phyloP scores from a whole-genome alignment of 805 yeast genomes.

The Kazachstania africana region DNA sequence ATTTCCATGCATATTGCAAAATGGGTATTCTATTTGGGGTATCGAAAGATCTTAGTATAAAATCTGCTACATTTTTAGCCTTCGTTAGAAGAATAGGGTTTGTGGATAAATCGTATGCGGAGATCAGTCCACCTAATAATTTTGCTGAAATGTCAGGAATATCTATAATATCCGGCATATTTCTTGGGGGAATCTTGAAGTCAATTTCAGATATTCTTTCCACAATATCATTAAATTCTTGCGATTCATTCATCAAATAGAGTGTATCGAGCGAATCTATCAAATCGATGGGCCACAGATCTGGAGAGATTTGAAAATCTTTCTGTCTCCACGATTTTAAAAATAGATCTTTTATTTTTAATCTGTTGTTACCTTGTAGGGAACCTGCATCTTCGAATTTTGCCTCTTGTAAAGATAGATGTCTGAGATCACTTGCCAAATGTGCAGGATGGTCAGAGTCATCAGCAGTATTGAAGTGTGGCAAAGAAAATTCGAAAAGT shows the following conservation, averaged over 20 bases:
- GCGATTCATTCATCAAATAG: conserved; percentile 32
- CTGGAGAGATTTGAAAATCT: background rate
- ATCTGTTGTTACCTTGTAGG: conserved; percentile 4
- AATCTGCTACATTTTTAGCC: conserved; percentile 37
- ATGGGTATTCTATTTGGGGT: conserved; percentile 48
- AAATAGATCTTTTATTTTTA: conserved; percentile 28
- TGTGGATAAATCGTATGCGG: conserved; percentile 39
- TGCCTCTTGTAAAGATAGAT: background rate
- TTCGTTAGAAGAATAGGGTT: conserved; percentile 25
- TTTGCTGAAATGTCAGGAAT: conserved; percentile 32
- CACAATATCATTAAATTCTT: conserved; percentile 31
- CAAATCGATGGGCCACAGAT: conserved; percentile 35
- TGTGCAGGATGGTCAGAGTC: background rate
- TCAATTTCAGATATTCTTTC: conserved; percentile 28
- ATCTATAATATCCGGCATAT: conserved; percentile 39
- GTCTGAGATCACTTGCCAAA: background rate
- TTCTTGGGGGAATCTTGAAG: conserved; percentile 30
- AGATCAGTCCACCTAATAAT: conserved; percentile 40
- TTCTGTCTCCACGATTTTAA: conserved; percentile 31
- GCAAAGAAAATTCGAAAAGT: conserved; percentile 16
- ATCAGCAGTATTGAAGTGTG: conserved; percentile 1
- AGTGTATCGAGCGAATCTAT: conserved; percentile 44
- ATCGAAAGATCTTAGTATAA: conserved; percentile 43
- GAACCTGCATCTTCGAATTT: background rate
- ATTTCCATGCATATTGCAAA: conserved; percentile 33